These are phyloP conservation scores for Crithidia thermophila DNA, from an alignment of 208 protist genomes.

Conservation along the genomic window DNA sequence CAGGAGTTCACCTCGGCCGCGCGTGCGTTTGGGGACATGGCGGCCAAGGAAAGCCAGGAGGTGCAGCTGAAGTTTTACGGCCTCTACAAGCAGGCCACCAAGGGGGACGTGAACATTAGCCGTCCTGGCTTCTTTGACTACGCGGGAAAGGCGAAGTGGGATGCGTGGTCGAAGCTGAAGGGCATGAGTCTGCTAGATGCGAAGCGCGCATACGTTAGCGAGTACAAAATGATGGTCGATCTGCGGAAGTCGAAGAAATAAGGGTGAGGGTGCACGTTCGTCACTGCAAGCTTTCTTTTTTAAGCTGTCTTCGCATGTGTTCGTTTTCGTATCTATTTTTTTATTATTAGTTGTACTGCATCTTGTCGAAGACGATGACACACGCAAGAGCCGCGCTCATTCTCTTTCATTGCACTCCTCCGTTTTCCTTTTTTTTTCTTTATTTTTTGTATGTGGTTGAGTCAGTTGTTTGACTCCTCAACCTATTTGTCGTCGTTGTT, in stretches of 20 bases:
- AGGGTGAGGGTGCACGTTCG: neutral
- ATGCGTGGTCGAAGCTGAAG: slow-evolving; percentile 88
- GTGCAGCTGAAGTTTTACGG: slow-evolving; percentile 88
- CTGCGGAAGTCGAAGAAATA: slow-evolving; percentile 25
- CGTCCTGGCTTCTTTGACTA: slow-evolving; percentile 82
- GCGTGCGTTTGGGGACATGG: slow-evolving; percentile 50
- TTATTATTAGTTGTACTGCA: too few species aligned
- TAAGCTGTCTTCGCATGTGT: slow-evolving; percentile 1
- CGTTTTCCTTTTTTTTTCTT: too few species aligned
- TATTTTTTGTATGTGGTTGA: too few species aligned
- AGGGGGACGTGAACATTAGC: slow-evolving; percentile 74
- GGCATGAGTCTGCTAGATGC: slow-evolving; percentile 84
- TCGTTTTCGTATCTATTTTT: neutral
- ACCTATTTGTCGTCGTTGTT: too few species aligned
- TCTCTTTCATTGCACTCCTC: too few species aligned
- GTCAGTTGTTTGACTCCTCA: too few species aligned
- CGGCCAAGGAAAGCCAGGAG: slow-evolving; percentile 50
- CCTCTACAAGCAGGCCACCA: slow-evolving; percentile 88
- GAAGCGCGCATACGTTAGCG: slow-evolving; percentile 81
- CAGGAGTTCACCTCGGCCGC: slow-evolving; percentile 66
- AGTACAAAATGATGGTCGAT: slow-evolving; percentile 55
- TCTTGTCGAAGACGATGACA: too few species aligned
- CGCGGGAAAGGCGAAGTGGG: slow-evolving; percentile 91
- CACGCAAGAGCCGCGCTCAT: too few species aligned
- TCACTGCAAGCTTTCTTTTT: slow-evolving; percentile 26